A percentile compares a stretch with the other conserved stretches of the same genome.
phyloP scores from a whole-genome alignment of 768 basidiomycete species.

The Amanita exitialis region DNA sequence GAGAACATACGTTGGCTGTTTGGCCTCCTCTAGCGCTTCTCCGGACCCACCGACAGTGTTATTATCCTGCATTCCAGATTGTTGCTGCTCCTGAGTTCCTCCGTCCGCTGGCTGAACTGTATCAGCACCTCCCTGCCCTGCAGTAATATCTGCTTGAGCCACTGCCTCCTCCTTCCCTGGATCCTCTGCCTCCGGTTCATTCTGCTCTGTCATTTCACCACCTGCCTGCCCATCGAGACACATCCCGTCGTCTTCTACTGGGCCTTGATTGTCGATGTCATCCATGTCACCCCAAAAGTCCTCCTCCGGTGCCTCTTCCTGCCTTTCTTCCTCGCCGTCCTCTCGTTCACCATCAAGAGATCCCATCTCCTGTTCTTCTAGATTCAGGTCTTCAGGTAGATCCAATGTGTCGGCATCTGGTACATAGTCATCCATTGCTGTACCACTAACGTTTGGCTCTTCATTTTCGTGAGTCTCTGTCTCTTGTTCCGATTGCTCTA shows the following conservation, averaged over 20 bases:
- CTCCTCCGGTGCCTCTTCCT: slow-evolving; percentile 23
- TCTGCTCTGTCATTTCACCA: slow-evolving; percentile 20
- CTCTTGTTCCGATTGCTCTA: slow-evolving; percentile 13
- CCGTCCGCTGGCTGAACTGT: slow-evolving; percentile 18
- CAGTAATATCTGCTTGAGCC: slow-evolving; percentile 32
- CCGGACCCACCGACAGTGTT: slow-evolving; percentile 18
- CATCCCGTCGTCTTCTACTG: slow-evolving; percentile 9
- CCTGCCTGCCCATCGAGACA: slow-evolving; percentile 19
- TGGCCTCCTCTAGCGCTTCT: slow-evolving; percentile 9
- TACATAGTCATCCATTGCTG: slow-evolving; percentile 66
- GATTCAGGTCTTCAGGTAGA: slow-evolving; percentile 78
- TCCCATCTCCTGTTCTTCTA: slow-evolving; percentile 35
- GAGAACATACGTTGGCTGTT: slow-evolving; percentile 23
- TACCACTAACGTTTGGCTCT: slow-evolving; percentile 43
- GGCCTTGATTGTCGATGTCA: slow-evolving; percentile 21
- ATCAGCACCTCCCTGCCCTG: slow-evolving; percentile 29
- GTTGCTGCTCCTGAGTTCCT: slow-evolving; percentile 20
- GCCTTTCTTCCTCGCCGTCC: slow-evolving; percentile 21
- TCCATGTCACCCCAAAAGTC: slow-evolving; percentile 25
- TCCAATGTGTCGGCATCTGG: slow-evolving; percentile 79
- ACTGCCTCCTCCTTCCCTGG: slow-evolving; percentile 19
- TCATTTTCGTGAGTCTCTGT: slow-evolving; percentile 23
- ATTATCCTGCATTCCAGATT: slow-evolving; percentile 22
- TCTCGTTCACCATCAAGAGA: slow-evolving; percentile 7
- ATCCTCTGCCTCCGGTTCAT: slow-evolving; percentile 19